Conservation (phyloP, 148 eudicot genomes). For the Diospyros kaki region DNA sequence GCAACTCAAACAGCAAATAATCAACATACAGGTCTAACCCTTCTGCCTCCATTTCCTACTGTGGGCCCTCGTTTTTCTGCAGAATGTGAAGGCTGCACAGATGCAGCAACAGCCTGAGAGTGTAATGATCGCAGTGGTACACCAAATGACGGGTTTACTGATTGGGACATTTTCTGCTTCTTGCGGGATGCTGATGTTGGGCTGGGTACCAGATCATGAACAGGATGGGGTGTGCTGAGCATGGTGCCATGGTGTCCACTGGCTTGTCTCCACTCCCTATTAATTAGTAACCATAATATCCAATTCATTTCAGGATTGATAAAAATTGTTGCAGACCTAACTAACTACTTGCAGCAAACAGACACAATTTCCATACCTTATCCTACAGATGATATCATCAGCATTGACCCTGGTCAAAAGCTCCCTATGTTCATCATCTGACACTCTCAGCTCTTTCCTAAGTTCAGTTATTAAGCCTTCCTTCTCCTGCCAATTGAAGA, state of each 20-base stretch:
- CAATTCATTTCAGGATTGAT: conserved; percentile 8
- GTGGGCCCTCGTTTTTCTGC: conserved; percentile 35
- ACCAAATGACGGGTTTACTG: conserved; percentile 41
- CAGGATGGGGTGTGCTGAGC: conserved; percentile 39
- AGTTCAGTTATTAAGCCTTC: conserved; percentile 90
- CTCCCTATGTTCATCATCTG: conserved; percentile 96
- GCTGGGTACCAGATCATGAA: conserved; percentile 54
- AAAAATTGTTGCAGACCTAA: neutral
- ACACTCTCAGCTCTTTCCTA: conserved; percentile 90
- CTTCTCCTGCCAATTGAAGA: conserved; percentile 56
- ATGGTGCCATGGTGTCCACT: conserved; percentile 44
- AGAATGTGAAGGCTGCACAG: conserved; percentile 45
- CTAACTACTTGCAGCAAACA: neutral
- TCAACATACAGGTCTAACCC: conserved; percentile 44
- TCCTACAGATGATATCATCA: conserved; percentile 68
- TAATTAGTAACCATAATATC: conserved; percentile 12
- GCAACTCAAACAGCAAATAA: conserved; percentile 10
- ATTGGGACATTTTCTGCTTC: conserved; percentile 59
- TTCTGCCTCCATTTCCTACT: conserved; percentile 55
- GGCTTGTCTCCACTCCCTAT: conserved; percentile 89
- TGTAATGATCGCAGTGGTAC: conserved; percentile 34
- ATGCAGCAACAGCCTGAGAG: conserved; percentile 32
- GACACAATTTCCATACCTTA: conserved; percentile 40
- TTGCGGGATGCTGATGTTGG: conserved; percentile 74
- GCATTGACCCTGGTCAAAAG: conserved; percentile 68